These are phyloP conservation scores for Phytopythium sindhum DNA, from an alignment of 352 stramenopile genomes.

Conservation along the genomic window DNA sequence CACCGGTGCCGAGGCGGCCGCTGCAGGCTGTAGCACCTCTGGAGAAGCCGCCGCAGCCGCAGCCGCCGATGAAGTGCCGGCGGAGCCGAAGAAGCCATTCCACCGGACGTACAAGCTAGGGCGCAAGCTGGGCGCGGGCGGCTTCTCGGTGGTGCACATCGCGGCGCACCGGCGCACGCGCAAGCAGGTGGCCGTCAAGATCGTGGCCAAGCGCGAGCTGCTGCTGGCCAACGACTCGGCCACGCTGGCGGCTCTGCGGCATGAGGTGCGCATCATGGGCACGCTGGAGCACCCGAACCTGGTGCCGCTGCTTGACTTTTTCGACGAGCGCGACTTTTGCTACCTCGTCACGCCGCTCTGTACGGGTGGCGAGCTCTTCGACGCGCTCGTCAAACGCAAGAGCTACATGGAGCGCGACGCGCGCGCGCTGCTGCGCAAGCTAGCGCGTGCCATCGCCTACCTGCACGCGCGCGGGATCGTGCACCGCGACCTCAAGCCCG, in stretches of 20 bases:
- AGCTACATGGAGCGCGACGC: slow-evolving; percentile 96
- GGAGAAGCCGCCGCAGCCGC: slow-evolving; percentile 14
- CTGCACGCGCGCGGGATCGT: slow-evolving; percentile 93
- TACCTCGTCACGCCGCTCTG: slow-evolving; percentile 78
- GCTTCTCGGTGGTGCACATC: slow-evolving; percentile 88
- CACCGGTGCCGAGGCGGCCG: slow-evolving; percentile 8
- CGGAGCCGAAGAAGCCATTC: slow-evolving; percentile 40
- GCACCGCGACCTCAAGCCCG: slow-evolving; percentile 88
- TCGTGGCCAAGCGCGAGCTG: slow-evolving; percentile 60
- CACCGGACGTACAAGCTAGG: slow-evolving; percentile 79
- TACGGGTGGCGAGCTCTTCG: slow-evolving; percentile 93
- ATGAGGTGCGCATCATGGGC: slow-evolving; percentile 46
- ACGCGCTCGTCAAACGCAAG: slow-evolving; percentile 92
- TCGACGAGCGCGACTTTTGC: slow-evolving; percentile 71
- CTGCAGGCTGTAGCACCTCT: slow-evolving; percentile 36
- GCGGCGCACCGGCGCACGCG: slow-evolving; percentile 65
- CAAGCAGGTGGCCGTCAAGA: slow-evolving; percentile 83
- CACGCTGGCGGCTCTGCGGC: slow-evolving; percentile 57
- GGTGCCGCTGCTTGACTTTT: slow-evolving; percentile 71
- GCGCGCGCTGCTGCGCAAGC: slow-evolving; percentile 83
- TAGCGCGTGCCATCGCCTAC: slow-evolving; percentile 91
- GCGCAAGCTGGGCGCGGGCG: slow-evolving; percentile 80
- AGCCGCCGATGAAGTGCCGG: background rate
- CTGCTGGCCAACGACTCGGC: slow-evolving; percentile 17
- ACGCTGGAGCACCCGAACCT: slow-evolving; percentile 72